phyloP scores from a whole-genome alignment of 495 filamentous ascomycete species.

The Tirmania nivea region DNA sequence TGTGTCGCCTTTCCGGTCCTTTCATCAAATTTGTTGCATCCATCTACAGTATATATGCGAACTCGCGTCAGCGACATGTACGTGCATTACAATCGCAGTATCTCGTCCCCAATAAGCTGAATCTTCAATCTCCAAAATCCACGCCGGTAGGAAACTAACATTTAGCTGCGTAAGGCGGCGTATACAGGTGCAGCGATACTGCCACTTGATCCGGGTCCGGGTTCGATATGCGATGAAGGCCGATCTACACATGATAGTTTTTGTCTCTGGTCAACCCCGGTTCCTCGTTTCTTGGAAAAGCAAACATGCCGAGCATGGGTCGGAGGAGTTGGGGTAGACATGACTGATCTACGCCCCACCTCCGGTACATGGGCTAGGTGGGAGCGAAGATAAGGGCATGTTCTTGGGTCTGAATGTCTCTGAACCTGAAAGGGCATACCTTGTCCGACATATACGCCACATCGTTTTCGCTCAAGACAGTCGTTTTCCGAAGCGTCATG shows the following conservation, averaged over 20 bases:
- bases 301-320: neutral
- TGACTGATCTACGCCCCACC: neutral
- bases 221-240: conserved; percentile 66
- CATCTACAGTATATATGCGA: conserved; percentile 18
- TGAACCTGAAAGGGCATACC: conserved; percentile 19
- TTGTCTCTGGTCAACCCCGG: too few species aligned
- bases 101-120: conserved; percentile 12
- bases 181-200: conserved; percentile 76
- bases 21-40: conserved; percentile 38
- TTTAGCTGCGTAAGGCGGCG: conserved; percentile 55
- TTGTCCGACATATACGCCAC: conserved; percentile 72
- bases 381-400: too few species aligned
- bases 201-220: conserved; percentile 46
- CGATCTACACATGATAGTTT: conserved; percentile 28
- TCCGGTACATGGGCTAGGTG: neutral
- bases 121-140: neutral
- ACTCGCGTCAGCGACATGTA: too few species aligned
- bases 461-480: conserved; percentile 35
- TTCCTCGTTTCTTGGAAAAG: neutral
- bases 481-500: conserved; percentile 31
- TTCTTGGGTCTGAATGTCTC: neutral
- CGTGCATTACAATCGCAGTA: neutral
- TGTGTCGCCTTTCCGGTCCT: conserved; percentile 51
- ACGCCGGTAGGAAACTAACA: conserved; percentile 19
- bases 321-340: neutral